Conservation (phyloP, 495 filamentous ascomycete genomes). For the Durotheca rogersii region DNA sequence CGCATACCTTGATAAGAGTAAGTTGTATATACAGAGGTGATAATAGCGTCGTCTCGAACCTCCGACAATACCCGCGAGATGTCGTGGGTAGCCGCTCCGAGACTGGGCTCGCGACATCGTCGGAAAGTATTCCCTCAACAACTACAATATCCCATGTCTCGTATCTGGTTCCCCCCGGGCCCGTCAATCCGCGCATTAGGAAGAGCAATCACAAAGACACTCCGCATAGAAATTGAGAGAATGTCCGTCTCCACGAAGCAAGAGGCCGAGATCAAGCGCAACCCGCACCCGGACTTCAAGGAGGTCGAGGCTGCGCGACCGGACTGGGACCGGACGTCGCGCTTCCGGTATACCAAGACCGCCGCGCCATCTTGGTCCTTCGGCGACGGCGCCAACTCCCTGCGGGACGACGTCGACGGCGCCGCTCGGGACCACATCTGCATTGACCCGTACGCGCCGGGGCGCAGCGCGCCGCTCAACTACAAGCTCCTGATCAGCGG, state of each 20-base stretch:
- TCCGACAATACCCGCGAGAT: no score
- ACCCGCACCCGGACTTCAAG: conserved; percentile 75
- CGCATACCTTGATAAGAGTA: no score
- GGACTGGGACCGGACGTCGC: conserved; percentile 56
- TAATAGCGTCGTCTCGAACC: no score
- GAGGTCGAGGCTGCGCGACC: conserved; percentile 71
- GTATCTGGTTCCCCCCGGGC: neutral
- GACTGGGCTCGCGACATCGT: no score
- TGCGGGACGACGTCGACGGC: conserved; percentile 44
- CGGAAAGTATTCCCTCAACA: neutral
- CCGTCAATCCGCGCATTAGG: conserved; percentile 2
- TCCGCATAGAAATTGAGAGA: conserved; percentile 19
- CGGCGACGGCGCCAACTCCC: conserved; percentile 69
- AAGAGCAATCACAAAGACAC: neutral
- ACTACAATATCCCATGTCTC: conserved; percentile 4
- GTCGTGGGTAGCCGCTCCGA: no score
- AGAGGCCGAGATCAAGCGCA: conserved; percentile 57
- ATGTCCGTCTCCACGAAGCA: conserved; percentile 39
- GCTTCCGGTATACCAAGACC: conserved; percentile 67
- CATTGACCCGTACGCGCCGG: conserved; percentile 78
- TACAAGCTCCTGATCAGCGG: conserved; percentile 92
- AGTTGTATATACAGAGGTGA: no score
- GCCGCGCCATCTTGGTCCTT: conserved; percentile 72
- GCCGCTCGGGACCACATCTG: conserved; percentile 63
- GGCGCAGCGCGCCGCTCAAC: conserved; percentile 68